A percentile compares a stretch with the other conserved stretches of the same genome.
Conservation (phyloP, 352 stramenopile species). For the Globisporangium takayamanum region DNA sequence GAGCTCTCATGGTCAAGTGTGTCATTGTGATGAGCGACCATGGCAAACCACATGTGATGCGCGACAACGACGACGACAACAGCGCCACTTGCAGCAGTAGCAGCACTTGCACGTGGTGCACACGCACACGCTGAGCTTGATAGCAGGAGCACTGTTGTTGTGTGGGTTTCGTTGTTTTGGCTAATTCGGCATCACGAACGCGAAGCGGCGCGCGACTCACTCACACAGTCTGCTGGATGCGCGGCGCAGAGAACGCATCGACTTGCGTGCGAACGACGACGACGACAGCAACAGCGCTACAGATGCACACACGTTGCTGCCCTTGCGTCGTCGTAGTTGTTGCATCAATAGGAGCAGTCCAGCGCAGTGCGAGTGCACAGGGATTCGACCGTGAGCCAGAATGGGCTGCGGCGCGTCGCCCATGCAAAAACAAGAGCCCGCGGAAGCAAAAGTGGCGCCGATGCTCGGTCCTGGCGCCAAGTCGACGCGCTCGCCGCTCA, state of each 20-base stretch:
- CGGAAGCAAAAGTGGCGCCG: conserved; percentile 40
- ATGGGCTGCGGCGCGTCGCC: conserved; percentile 74
- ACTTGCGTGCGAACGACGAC: too few species aligned
- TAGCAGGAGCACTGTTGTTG: too few species aligned
- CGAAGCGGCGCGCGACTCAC: not conserved
- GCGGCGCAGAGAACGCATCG: too few species aligned
- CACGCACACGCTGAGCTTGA: too few species aligned
- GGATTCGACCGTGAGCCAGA: not conserved
- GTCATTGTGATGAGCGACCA: too few species aligned
- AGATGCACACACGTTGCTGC: not conserved
- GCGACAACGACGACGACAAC: too few species aligned
- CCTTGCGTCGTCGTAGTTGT: not conserved
- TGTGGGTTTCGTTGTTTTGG: too few species aligned
- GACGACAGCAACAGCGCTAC: not conserved
- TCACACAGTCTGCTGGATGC: not conserved
- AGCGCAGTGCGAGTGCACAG: not conserved
- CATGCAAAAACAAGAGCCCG: conserved; percentile 33
- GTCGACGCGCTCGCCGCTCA: conserved; percentile 52
- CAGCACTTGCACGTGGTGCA: too few species aligned
- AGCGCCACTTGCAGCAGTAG: too few species aligned
- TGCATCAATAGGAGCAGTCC: not conserved
- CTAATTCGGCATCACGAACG: not conserved
- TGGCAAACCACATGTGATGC: too few species aligned
- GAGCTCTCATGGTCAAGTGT: too few species aligned
- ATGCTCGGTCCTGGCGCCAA: conserved; percentile 23